These are phyloP conservation scores for Wickerhamiella azyma DNA, from an alignment of 805 yeast species.

Conservation along the genomic window DNA sequence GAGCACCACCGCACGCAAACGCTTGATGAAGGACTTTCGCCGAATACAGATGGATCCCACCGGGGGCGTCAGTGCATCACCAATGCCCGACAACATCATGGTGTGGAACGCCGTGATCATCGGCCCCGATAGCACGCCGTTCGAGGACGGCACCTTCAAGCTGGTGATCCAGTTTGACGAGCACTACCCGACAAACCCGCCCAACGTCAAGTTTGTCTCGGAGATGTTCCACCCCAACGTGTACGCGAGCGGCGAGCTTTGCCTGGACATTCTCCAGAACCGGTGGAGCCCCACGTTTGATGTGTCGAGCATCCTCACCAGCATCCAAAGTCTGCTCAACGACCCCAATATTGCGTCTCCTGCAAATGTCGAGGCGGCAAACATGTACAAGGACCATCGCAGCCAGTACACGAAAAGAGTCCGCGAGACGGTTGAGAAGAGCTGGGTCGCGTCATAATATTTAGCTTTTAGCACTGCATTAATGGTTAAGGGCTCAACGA, in stretches of 20 bases:
- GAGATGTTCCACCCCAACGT: conserved; percentile 98
- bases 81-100: conserved; percentile 94
- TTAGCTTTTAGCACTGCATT: not conserved
- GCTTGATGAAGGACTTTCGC: conserved; percentile 97
- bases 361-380: conserved; percentile 96
- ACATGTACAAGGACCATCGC: conserved; percentile 85
- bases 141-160: conserved; percentile 94
- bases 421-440: conserved; percentile 73
- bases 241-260: conserved; percentile 86
- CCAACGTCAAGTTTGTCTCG: conserved; percentile 75
- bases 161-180: conserved; percentile 81
- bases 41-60: conserved; percentile 98
- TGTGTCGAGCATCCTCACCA: conserved; percentile 86
- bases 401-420: conserved; percentile 85
- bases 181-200: conserved; percentile 96
- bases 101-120: conserved; percentile 96
- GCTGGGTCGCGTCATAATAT: conserved; percentile 15
- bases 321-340: conserved; percentile 72
- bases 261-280: conserved; percentile 90
- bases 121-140: conserved; percentile 96
- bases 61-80: conserved; percentile 94
- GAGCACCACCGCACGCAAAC: conserved; percentile 98
- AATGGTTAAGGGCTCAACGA: no score
- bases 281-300: conserved; percentile 98
- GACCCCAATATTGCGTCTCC: conserved; percentile 96